Conservation (phyloP, 352 stramenopile genomes). For the Blastocystis sp. region DNA sequence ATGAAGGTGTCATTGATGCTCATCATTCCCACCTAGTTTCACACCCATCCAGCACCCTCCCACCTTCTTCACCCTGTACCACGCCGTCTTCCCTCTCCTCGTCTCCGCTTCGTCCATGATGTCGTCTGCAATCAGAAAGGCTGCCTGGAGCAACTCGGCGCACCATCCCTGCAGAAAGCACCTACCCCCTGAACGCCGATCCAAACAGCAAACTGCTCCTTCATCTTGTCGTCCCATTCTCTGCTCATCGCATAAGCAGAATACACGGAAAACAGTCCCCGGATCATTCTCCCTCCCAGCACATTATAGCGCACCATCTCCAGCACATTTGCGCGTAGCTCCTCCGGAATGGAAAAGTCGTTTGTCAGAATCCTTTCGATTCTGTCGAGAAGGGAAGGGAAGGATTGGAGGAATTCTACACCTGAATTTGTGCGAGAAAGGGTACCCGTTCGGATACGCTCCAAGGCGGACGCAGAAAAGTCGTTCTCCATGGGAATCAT, state of each 20-base stretch:
- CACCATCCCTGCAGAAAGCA: constrained; percentile 37
- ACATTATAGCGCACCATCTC: constrained; percentile 29
- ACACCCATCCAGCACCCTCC: neutral
- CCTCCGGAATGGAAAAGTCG: neutral
- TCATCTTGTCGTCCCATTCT: constrained; percentile 6
- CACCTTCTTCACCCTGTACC: constrained; percentile 27
- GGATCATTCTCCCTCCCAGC: constrained; percentile 38
- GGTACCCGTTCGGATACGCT: too few relatives aligned
- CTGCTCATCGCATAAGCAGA: constrained; percentile 6
- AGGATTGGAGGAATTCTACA: too few relatives aligned
- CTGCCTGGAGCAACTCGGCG: constrained; percentile 20
- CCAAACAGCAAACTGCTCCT: neutral
- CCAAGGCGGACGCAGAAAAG: too few relatives aligned
- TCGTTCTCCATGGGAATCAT: too few relatives aligned
- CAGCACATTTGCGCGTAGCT: neutral
- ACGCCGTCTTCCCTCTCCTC: constrained; percentile 16
- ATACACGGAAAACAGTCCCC: constrained; percentile 49
- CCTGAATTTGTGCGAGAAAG: too few relatives aligned
- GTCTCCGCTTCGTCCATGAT: constrained; percentile 63
- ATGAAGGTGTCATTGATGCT: constrained; percentile 51
- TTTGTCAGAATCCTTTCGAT: neutral
- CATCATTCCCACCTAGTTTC: constrained; percentile 50
- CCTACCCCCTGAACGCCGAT: neutral
- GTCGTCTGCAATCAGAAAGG: constrained; percentile 50
- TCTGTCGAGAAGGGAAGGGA: too few relatives aligned